These are phyloP conservation scores for Amanita exitialis DNA, from an alignment of 768 basidiomycete genomes.

Conservation along the genomic window DNA sequence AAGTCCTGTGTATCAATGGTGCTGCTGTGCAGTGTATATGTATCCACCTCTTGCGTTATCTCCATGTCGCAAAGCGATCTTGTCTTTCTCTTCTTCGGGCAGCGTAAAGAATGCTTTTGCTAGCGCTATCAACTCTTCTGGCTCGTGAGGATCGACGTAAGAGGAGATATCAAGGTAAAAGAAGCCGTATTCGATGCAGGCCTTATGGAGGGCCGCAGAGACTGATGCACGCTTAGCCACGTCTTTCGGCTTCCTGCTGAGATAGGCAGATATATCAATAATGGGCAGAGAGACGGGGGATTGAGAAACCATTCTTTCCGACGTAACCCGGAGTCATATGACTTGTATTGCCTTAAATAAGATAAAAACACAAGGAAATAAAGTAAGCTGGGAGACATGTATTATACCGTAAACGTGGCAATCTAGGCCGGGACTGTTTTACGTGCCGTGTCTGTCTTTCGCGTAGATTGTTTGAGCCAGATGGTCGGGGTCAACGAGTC, in stretches of 20 bases:
- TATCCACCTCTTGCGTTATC: slow-evolving; percentile 67
- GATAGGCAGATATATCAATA: slow-evolving; percentile 62
- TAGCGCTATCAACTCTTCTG: slow-evolving; percentile 53
- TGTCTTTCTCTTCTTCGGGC: slow-evolving; percentile 72
- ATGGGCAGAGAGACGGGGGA: slow-evolving; percentile 40
- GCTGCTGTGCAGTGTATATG: neutral
- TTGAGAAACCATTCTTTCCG: neutral
- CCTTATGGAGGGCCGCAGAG: slow-evolving; percentile 53
- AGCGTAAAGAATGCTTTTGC: slow-evolving; percentile 66
- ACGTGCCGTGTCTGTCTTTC: slow-evolving; percentile 31
- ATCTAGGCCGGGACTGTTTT: slow-evolving; percentile 5
- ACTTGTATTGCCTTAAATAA: slow-evolving; percentile 6
- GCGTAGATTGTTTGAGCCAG: slow-evolving; percentile 49
- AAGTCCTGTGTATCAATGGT: neutral
- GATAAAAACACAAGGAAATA: slow-evolving; percentile 5
- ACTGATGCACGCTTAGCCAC: slow-evolving; percentile 31
- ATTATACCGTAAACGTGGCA: neutral
- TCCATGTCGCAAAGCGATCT: slow-evolving; percentile 52
- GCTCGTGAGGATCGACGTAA: slow-evolving; percentile 45
- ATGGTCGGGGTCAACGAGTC: slow-evolving; percentile 5
- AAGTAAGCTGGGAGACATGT: neutral
- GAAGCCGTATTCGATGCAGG: slow-evolving; percentile 77
- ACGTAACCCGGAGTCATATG: neutral
- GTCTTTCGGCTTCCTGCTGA: slow-evolving; percentile 24
- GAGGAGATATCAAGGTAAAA: slow-evolving; percentile 75